Evolutionary conservation across 2,329 filamentous ascomycete genomes (phyloP).

Genomic region (Claviceps sp.): DNA sequence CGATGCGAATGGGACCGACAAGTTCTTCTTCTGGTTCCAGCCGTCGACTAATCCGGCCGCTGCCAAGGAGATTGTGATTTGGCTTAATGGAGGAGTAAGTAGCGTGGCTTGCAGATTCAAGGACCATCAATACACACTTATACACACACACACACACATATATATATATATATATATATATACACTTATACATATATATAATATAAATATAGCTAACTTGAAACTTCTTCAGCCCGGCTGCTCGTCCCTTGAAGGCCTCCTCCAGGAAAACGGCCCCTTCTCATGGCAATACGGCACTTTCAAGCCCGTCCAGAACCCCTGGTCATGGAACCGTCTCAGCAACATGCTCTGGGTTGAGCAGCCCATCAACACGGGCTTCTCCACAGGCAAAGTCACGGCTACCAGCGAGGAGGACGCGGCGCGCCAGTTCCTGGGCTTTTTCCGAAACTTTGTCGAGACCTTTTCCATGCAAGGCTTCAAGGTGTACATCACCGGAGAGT

Average conservation of each 20-base stretch:
- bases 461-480: conserved; percentile 54
- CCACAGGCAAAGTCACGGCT: conserved; percentile 49
- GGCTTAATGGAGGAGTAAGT: conserved; percentile 40
- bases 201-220: too few relatives aligned
- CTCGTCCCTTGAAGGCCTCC: conserved; percentile 50
- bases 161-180: not conserved
- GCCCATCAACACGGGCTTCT: conserved; percentile 54
- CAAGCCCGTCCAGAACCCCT: conserved; percentile 51
- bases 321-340: conserved; percentile 42
- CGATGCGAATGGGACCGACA: conserved; percentile 21
- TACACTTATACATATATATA: too few relatives aligned
- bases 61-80: conserved; percentile 48
- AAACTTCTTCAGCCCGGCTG: conserved; percentile 28
- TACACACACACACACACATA: not conserved
- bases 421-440: conserved; percentile 60
- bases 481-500: conserved; percentile 60
- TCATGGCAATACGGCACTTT: conserved; percentile 58
- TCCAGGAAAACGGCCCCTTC: conserved; percentile 69
- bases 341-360: conserved; percentile 60
- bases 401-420: conserved; percentile 54
- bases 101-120: not conserved
- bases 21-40: conserved; percentile 41
- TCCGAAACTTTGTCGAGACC: conserved; percentile 61
- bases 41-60: conserved; percentile 30
- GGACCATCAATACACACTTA: not conserved